These are phyloP conservation scores for Penicillium lividum DNA, from an alignment of 495 filamentous ascomycete species.

Conservation along the genomic window DNA sequence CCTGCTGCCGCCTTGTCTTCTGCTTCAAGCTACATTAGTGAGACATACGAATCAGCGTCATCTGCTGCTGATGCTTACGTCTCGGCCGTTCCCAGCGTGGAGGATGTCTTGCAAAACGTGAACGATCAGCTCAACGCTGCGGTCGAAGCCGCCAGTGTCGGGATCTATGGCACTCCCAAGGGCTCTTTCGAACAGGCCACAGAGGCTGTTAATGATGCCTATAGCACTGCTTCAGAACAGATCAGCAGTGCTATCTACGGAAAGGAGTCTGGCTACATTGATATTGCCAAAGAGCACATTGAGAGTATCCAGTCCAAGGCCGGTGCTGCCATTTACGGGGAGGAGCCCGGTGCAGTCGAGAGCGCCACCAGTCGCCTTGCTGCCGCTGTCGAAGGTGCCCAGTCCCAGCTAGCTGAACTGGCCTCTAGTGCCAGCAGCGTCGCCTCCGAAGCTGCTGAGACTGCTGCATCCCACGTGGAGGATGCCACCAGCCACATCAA, in stretches of 20 bases:
- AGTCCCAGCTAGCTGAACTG: slow-evolving; percentile 46
- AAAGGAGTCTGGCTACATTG: slow-evolving; percentile 49
- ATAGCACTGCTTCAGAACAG: slow-evolving; percentile 47
- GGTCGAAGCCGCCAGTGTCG: slow-evolving; percentile 59
- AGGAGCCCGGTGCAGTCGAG: slow-evolving; percentile 57
- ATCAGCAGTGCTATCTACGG: slow-evolving; percentile 60
- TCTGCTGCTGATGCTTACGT: slow-evolving; percentile 50
- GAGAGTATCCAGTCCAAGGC: slow-evolving; percentile 53
- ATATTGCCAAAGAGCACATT: slow-evolving; percentile 49
- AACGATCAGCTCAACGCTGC: slow-evolving; percentile 58
- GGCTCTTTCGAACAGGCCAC: slow-evolving; percentile 56
- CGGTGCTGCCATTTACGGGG: slow-evolving; percentile 55
- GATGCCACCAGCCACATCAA: slow-evolving; percentile 40
- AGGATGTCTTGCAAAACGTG: slow-evolving; percentile 57
- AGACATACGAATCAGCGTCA: slow-evolving; percentile 59
- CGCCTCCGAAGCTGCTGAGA: slow-evolving; percentile 40
- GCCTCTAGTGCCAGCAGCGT: slow-evolving; percentile 38
- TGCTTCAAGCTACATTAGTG: slow-evolving; percentile 56
- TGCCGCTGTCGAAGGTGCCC: slow-evolving; percentile 51
- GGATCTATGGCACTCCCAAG: slow-evolving; percentile 60
- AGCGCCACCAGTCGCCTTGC: slow-evolving; percentile 51
- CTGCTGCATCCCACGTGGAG: slow-evolving; percentile 49
- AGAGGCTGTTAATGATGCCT: slow-evolving; percentile 50
- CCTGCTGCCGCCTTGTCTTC: slow-evolving; percentile 47
- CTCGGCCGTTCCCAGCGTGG: slow-evolving; percentile 59